Evolutionary conservation across 805 yeast genomes (phyloP).

Genomic region (Saturnispora galanensis): DNA sequence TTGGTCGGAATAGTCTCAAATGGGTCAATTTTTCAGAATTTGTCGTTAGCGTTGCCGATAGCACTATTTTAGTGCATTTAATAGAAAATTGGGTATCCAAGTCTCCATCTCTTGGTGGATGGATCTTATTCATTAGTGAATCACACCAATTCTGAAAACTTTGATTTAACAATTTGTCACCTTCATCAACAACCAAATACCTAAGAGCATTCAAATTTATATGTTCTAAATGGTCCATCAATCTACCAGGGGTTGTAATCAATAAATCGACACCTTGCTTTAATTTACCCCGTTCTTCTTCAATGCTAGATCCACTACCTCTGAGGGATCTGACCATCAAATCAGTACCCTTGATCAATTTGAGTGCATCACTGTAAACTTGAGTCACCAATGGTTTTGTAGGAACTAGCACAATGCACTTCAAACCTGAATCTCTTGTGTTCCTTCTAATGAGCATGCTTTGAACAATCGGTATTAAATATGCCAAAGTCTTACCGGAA

Average conservation of each 20-base stretch:
- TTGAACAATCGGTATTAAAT: constrained; percentile 74
- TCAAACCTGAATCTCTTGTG: constrained; percentile 38
- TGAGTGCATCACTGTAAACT: constrained; percentile 56
- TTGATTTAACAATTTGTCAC: constrained; percentile 75
- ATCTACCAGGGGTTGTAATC: constrained; percentile 68
- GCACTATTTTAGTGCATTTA: constrained; percentile 54
- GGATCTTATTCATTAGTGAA: constrained; percentile 35
- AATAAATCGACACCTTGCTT: constrained; percentile 50
- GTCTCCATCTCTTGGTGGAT: constrained; percentile 18
- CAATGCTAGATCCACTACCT: constrained; percentile 33
- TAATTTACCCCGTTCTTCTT: constrained; percentile 48
- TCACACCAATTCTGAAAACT: constrained; percentile 89
- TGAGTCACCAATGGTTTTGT: constrained; percentile 82
- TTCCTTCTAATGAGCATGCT: constrained; percentile 27
- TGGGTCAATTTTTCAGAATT: constrained; percentile 80
- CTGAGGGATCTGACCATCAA: constrained; percentile 55
- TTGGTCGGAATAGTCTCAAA: constrained; percentile 61
- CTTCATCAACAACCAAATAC: constrained; percentile 70
- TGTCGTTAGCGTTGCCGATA: constrained; percentile 89
- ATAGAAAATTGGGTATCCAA: constrained; percentile 28
- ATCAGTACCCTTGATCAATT: constrained; percentile 56
- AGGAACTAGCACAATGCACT: constrained; percentile 80
- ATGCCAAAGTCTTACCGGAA: constrained; percentile 90
- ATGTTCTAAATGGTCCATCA: constrained; percentile 60
- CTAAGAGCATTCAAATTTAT: constrained; percentile 41